Percentiles rank a stretch among this genome's conserved stretches.
These are phyloP conservation scores for Irineochytrium annulatum DNA, from an alignment of 192 early-diverging fungal species.

Conservation along the genomic window DNA sequence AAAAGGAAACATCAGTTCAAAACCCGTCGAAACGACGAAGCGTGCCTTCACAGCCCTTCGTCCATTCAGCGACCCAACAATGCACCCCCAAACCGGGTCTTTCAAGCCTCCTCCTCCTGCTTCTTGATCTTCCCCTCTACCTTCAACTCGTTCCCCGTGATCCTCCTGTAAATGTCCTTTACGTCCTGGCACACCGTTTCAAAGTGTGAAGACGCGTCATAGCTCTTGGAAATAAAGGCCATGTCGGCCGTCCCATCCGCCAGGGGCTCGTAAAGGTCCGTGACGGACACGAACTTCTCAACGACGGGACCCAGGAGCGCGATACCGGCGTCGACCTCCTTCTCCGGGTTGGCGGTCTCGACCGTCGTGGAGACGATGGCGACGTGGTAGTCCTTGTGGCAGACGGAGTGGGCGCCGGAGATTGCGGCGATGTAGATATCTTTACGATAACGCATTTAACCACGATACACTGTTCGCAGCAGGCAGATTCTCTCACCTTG, in stretches of 20 bases:
- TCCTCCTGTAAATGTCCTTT: conserved; percentile 77
- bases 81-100: not conserved
- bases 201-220: conserved; percentile 99
- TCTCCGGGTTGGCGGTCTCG: conserved; percentile 87
- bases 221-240: conserved; percentile 89
- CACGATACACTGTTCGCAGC: not conserved
- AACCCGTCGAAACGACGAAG: too few relatives aligned
- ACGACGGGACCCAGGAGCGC: conserved; percentile 84
- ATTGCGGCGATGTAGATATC: conserved; percentile 96
- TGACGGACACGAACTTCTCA: conserved; percentile 87
- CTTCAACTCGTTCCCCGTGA: conserved; percentile 55
- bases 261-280: conserved; percentile 83
- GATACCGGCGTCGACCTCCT: conserved; percentile 84
- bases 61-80: too few relatives aligned
- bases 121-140: conserved; percentile 58
- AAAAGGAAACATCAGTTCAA: too few relatives aligned
- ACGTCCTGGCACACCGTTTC: conserved; percentile 97
- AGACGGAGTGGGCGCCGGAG: conserved; percentile 86
- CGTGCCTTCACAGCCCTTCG: too few relatives aligned
- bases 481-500: conserved; percentile 48
- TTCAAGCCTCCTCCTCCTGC: conserved; percentile 37
- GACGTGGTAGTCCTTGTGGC: conserved; percentile 78
- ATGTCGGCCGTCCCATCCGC: conserved; percentile 76
- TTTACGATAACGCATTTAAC: conserved; percentile 7
- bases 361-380: conserved; percentile 98